Evolutionary conservation across 345 rosid genomes (phyloP).

Genomic region (Citropsis articulata): DNA sequence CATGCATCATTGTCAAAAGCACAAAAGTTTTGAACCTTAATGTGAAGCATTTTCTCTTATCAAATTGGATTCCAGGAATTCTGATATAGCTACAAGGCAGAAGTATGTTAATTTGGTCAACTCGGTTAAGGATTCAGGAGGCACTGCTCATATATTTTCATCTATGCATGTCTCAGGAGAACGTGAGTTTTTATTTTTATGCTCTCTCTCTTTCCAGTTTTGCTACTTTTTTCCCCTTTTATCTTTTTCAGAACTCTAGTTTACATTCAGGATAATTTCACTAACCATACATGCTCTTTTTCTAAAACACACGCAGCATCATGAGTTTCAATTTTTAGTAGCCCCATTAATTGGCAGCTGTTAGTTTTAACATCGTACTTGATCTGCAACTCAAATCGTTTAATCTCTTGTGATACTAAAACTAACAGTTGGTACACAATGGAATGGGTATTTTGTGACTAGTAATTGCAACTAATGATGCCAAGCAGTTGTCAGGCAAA

Average conservation of each 20-base stretch:
- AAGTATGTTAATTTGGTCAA: conserved; percentile 72
- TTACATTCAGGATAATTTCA: not conserved
- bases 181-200: conserved; percentile 46
- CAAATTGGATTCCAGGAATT: conserved; percentile 50
- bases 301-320: not conserved
- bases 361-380: not conserved
- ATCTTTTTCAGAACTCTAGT: not conserved
- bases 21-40: no score
- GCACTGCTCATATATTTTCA: conserved; percentile 75
- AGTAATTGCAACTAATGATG: not conserved
- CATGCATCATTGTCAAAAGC: not conserved
- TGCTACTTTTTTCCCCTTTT: not conserved
- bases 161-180: conserved; percentile 96
- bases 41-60: no score
- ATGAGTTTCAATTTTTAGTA: not conserved
- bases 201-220: not conserved
- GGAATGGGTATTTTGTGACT: not conserved
- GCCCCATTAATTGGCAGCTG: not conserved
- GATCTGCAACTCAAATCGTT: not conserved
- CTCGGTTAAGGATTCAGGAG: conserved; percentile 78
- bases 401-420: not conserved
- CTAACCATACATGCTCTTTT: not conserved
- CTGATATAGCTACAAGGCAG: conserved; percentile 56
- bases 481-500: not conserved
- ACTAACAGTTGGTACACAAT: no score